Base-by-base conservation (phyloP, 75 land plant genomes). In the Ceratopteris richardii region DNA sequence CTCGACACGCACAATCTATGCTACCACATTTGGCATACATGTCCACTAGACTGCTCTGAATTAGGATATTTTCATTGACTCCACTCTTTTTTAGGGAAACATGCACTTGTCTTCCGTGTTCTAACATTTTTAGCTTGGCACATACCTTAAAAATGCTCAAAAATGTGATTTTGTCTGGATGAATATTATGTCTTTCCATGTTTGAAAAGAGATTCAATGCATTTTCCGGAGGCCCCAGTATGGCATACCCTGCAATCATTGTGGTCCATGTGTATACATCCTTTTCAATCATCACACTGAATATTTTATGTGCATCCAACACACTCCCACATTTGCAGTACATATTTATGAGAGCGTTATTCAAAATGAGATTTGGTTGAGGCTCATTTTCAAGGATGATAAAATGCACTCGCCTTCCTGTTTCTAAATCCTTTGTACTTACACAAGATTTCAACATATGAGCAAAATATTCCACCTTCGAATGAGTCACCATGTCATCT, bases 21-120 rank as follows among this genome's bases (percentile, higher is more conserved):
- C 77, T 72, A 0, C 85, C 89, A 58, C 85, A 82, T 67, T 85
- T 85, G 16, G 85, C 77, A 68, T 85, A 85, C 85, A 85, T 82
- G 59, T 82, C 86, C 44, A 82, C 80, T 28, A 85, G 62, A 41
- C 85, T 80, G 64, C 85, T 85, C 22, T 77, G 74, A 6, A 81
- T 69, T 1, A 67, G 66, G 23, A 78, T 44, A 64, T 81, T 72
- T 5, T 61, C 57, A 31, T 40, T 65, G 3, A 78, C 17, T 14
- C 18, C 51, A 37, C 68, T 66, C 54, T 70, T 59, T 12, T 69
- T 69, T 17, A 84, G 71, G 67, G 68, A 78, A 26, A 70, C 79
- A 79, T 85, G 88, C 16, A 85, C 68, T 43, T 78, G 78, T 57
- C 66, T 78, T 2, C 88, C 88, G 46, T 78, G 84, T 25, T 69